A percentile compares a stretch with the other conserved stretches of the same genome.
Conservation (phyloP, 2,329 filamentous ascomycete species). For the Chaetomiaceae sp. region DNA sequence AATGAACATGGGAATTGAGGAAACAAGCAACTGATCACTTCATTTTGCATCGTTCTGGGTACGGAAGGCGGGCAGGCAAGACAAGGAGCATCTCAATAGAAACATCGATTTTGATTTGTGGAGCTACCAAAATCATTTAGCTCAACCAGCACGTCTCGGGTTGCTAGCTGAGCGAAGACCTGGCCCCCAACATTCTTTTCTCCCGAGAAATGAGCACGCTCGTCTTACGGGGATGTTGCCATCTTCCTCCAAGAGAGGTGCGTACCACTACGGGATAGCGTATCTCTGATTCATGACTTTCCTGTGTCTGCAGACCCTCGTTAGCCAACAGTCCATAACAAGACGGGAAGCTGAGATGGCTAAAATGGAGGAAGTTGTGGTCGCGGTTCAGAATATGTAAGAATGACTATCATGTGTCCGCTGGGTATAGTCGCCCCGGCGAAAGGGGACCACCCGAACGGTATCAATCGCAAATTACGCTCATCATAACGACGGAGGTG, state of each 20-base stretch:
- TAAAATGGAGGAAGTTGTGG: not conserved
- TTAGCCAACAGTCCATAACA: constrained; percentile 1
- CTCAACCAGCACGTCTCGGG: constrained; percentile 1
- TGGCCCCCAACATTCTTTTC: constrained; percentile 10
- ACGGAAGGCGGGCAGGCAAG: not conserved
- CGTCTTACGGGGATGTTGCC: constrained; percentile 5
- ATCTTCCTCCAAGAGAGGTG: constrained; percentile 12
- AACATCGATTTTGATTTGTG: constrained; percentile 1
- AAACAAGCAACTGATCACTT: not conserved
- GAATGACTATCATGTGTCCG: constrained; percentile 75
- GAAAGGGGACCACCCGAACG: constrained; percentile 65
- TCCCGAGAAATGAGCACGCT: constrained; percentile 17
- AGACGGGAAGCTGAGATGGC: not conserved
- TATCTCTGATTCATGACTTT: not conserved
- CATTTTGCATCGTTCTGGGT: not conserved
- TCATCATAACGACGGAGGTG: constrained; percentile 57
- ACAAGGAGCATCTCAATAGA: too few species aligned
- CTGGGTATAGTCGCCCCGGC: constrained; percentile 75
- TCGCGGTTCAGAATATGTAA: constrained; percentile 85
- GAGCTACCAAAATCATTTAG: constrained; percentile 12
- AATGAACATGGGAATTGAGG: too few species aligned
- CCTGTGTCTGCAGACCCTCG: not conserved
- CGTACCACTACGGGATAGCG: constrained; percentile 16
- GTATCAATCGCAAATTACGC: constrained; percentile 95
- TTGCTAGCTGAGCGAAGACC: constrained; percentile 16